A percentile compares a stretch with the other conserved stretches of the same genome.
phyloP scores from a whole-genome alignment of 2,329 filamentous ascomycete genomes.

The Akanthomyces muscarius region DNA sequence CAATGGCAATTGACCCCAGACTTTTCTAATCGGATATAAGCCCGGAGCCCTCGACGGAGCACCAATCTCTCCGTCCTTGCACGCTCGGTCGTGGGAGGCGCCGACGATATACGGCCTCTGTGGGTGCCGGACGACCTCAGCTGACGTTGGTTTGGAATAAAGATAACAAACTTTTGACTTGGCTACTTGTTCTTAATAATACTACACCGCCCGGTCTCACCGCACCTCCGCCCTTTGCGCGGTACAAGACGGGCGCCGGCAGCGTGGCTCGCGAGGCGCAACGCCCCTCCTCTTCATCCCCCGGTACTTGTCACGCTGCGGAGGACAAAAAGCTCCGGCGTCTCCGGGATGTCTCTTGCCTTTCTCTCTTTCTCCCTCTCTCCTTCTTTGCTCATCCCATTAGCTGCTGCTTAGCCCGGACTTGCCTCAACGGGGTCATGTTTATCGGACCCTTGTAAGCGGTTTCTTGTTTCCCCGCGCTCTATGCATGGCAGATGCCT shows the following conservation, averaged over 20 bases:
- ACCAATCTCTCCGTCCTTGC: not conserved
- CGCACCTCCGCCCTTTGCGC: constrained; percentile 3
- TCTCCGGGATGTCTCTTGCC: not conserved
- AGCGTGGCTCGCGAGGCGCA: constrained; percentile 7
- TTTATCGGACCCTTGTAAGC: not conserved
- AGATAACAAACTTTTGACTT: not conserved
- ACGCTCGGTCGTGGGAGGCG: not conserved
- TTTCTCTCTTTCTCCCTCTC: not conserved
- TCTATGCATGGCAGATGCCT: not conserved
- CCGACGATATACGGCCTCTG: not conserved
- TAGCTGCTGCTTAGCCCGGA: not conserved
- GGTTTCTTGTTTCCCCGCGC: not conserved
- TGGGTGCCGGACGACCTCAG: not conserved
- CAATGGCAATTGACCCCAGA: constrained; percentile 6
- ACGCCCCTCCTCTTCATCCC: not conserved
- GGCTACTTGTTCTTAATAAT: not conserved
- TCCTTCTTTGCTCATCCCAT: not conserved
- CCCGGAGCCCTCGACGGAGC: not conserved
- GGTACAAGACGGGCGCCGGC: not conserved
- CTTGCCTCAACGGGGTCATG: not conserved
- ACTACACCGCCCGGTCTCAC: not conserved
- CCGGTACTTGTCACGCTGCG: not conserved
- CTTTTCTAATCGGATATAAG: constrained; percentile 11
- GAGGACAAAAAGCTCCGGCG: constrained; percentile 5
- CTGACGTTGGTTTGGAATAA: not conserved